Percentiles rank a stretch among this genome's conserved stretches.
Conservation (phyloP, 2,329 filamentous ascomycete species). For the Colletotrichum sp. region DNA sequence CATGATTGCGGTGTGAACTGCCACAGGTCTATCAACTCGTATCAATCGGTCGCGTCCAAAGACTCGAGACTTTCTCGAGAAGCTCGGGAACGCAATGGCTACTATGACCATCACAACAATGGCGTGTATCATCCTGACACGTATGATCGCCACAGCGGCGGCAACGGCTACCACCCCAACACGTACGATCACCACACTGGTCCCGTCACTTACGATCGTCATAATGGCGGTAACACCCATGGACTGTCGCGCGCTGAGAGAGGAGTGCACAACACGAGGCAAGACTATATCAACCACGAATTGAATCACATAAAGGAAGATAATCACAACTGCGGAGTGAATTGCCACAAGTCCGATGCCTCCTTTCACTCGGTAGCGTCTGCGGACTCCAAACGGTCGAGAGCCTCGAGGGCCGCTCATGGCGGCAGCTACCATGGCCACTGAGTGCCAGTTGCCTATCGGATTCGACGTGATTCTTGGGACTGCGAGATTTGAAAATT, state of each 20-base stretch:
- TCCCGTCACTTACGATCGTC: neutral
- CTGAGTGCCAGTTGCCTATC: neutral
- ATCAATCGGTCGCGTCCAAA: neutral
- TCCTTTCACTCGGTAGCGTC: no score
- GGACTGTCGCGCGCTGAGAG: no score
- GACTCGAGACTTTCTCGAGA: neutral
- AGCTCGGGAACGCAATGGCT: neutral
- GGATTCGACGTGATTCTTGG: accelerated
- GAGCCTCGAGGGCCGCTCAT: neutral
- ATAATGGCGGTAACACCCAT: neutral
- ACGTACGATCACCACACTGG: neutral
- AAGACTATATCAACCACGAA: no score
- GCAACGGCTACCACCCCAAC: neutral
- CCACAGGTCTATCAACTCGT: neutral
- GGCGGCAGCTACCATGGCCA: neutral
- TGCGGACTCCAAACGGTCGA: no score
- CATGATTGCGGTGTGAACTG: neutral
- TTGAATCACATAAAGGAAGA: no score
- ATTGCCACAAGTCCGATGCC: accelerated
- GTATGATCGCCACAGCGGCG: neutral
- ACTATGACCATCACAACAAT: neutral
- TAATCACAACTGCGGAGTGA: no score
- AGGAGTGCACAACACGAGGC: no score
- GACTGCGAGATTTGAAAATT: neutral
- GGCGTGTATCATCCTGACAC: neutral